phyloP scores from a whole-genome alignment of 2,329 filamentous ascomycete genomes.

The Sclerotiophoma versabilis region DNA sequence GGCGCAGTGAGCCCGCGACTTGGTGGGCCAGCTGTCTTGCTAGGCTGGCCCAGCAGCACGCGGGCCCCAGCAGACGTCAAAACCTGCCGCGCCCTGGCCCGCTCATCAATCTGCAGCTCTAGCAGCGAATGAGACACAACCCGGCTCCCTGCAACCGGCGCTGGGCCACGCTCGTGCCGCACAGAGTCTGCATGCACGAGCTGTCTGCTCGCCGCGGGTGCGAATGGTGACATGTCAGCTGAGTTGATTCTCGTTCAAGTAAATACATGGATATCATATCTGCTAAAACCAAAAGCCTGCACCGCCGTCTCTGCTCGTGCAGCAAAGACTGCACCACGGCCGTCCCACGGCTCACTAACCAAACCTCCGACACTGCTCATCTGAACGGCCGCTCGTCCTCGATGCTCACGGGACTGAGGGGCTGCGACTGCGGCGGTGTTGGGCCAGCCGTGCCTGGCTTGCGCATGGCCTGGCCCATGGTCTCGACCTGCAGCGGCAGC shows the following conservation, averaged over 20 bases:
- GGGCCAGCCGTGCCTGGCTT: conserved; percentile 87
- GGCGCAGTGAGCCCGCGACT: too few relatives aligned
- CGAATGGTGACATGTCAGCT: too few relatives aligned
- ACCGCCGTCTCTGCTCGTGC: too few relatives aligned
- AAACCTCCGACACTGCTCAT: conserved; percentile 15
- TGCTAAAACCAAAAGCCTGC: conserved; percentile 11
- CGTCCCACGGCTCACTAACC: neutral
- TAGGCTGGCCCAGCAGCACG: too few relatives aligned
- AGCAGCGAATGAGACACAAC: neutral
- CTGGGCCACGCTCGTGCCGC: too few relatives aligned
- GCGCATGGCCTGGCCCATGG: conserved; percentile 87
- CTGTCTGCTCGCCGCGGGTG: too few relatives aligned
- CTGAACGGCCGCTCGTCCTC: conserved; percentile 47
- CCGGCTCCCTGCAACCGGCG: neutral
- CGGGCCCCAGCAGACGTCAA: neutral
- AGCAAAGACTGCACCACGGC: conserved; percentile 7
- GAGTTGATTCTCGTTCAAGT: too few relatives aligned
- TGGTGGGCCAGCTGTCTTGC: too few relatives aligned
- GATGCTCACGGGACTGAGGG: conserved; percentile 48
- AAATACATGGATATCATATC: conserved; percentile 36
- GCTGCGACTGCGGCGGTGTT: conserved; percentile 51
- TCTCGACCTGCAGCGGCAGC: conserved; percentile 86
- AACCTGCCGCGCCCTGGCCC: conserved; percentile 1
- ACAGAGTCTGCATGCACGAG: too few relatives aligned
- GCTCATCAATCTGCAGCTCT: conserved; percentile 21